Conservation (phyloP, 192 early-diverging fungal species). For the Helicostylum pulchrum region DNA sequence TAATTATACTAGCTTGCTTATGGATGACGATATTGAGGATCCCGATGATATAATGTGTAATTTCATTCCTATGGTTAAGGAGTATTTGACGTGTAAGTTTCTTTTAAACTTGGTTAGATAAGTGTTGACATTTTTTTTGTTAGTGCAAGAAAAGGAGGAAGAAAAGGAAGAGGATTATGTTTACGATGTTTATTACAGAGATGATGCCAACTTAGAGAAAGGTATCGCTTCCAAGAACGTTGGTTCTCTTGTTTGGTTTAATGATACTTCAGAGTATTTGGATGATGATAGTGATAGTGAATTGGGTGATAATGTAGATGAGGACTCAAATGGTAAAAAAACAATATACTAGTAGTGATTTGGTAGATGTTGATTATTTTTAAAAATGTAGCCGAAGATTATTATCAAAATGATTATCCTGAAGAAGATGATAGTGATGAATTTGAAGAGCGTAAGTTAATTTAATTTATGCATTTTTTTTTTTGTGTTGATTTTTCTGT, state of each 20-base stretch:
- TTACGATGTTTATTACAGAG: constrained; percentile 73
- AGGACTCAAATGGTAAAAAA: constrained; percentile 58
- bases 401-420: constrained; percentile 77
- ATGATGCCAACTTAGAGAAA: constrained; percentile 31
- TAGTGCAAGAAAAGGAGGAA: constrained; percentile 27
- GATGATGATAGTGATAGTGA: constrained; percentile 36
- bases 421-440: constrained; percentile 56
- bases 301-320: constrained; percentile 44
- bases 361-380: neutral
- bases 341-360: constrained; percentile 11
- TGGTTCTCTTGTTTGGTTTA: constrained; percentile 52
- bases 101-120: no score
- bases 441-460: constrained; percentile 36
- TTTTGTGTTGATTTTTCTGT: neutral
- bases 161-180: constrained; percentile 62
- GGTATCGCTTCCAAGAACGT: constrained; percentile 34
- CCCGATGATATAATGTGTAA: constrained; percentile 58
- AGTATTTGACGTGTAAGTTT: constrained; percentile 54
- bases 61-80: constrained; percentile 67
- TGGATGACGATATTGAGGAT: constrained; percentile 31
- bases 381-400: constrained; percentile 62
- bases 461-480: neutral
- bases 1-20: constrained; percentile 5
- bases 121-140: neutral
- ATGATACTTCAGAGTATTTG: constrained; percentile 41